Evolutionary conservation across 2,329 filamentous ascomycete genomes (phyloP).

Genomic region (Aspergillus sp.): DNA sequence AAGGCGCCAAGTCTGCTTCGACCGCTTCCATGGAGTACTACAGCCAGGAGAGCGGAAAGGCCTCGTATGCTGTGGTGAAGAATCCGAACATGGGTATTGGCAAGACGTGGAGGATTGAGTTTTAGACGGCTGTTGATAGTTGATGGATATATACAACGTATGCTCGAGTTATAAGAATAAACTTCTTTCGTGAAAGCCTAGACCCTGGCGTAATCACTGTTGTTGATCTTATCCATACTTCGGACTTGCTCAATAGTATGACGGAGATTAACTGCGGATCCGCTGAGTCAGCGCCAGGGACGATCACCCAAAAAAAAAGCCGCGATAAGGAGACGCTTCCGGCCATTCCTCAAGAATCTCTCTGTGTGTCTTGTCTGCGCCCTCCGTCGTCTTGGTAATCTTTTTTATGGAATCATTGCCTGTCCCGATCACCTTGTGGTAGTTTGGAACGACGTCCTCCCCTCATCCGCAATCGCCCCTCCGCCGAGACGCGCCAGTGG

Average conservation of each 20-base stretch:
- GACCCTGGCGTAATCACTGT: no score
- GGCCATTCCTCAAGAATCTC: background rate
- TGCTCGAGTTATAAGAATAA: background rate
- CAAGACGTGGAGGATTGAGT: constrained; percentile 62
- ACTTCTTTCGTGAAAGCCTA: no score
- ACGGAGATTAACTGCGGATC: background rate
- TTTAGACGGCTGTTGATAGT: constrained; percentile 28
- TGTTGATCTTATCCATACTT: background rate
- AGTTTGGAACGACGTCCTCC: background rate
- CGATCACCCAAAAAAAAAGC: constrained; percentile 4
- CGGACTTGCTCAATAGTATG: background rate
- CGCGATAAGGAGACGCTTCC: constrained; percentile 5
- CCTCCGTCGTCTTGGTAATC: background rate
- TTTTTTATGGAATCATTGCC: background rate
- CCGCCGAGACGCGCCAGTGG: background rate
- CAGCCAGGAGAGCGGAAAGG: constrained; percentile 51
- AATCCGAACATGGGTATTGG: constrained; percentile 62
- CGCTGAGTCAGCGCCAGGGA: constrained; percentile 15
- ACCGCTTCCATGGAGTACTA: constrained; percentile 59
- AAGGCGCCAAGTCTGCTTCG: constrained; percentile 43
- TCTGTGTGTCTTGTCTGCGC: background rate
- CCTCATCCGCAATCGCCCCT: background rate
- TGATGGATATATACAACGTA: background rate
- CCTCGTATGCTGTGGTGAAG: constrained; percentile 62
- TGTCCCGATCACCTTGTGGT: background rate